Conservation (phyloP, 495 filamentous ascomycete genomes). For the Hapsidospora chrysogenum region DNA sequence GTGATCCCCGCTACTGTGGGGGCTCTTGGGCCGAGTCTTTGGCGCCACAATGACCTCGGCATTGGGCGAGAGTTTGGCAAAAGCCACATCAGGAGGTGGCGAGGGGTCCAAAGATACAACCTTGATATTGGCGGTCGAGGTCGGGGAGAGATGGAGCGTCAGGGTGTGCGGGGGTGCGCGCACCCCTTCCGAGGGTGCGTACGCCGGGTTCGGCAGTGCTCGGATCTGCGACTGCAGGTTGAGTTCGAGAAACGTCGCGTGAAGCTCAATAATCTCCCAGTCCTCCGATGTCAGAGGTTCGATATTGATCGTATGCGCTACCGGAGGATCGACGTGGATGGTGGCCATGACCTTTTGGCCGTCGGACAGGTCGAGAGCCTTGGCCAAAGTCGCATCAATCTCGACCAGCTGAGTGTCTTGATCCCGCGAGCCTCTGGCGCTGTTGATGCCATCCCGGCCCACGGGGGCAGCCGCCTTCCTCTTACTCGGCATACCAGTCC, state of each 20-base stretch:
- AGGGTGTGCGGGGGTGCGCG: conserved; percentile 50
- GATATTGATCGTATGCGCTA: conserved; percentile 85
- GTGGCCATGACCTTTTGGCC: conserved; percentile 59
- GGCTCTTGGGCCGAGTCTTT: conserved; percentile 41
- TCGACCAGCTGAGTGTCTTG: conserved; percentile 65
- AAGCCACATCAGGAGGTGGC: conserved; percentile 49
- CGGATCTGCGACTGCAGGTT: conserved; percentile 89
- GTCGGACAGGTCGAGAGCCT: conserved; percentile 61
- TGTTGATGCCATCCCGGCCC: conserved; percentile 51
- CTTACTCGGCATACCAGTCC: conserved; percentile 95
- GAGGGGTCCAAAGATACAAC: conserved; percentile 62
- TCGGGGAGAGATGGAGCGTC: conserved; percentile 84
- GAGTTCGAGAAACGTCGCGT: conserved; percentile 85
- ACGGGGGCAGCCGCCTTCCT: conserved; percentile 56
- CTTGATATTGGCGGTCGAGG: conserved; percentile 83
- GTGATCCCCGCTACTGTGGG: conserved; percentile 35
- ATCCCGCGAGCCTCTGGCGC: conserved; percentile 38
- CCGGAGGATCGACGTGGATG: conserved; percentile 76
- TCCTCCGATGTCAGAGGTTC: conserved; percentile 88
- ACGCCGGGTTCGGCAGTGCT: conserved; percentile 72
- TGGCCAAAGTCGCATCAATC: conserved; percentile 79
- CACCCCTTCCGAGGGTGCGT: conserved; percentile 26
- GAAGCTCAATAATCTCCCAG: conserved; percentile 97
- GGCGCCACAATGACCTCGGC: conserved; percentile 95
- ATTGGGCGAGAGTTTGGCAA: conserved; percentile 84